These are phyloP conservation scores for Alternaria postmessia DNA, from an alignment of 2,329 filamentous ascomycete species.

Conservation along the genomic window DNA sequence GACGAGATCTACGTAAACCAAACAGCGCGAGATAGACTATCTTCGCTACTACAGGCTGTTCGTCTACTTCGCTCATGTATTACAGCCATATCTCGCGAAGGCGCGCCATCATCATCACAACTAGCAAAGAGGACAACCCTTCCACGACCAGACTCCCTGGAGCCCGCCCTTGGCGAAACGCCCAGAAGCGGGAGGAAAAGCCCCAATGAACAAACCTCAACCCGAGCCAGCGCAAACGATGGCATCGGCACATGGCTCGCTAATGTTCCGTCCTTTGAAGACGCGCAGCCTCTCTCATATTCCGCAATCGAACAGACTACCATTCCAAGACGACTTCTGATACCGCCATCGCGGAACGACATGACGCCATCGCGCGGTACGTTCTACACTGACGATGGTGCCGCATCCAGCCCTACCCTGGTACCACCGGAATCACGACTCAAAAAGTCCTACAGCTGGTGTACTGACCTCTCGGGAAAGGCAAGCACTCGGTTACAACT, in stretches of 20 bases:
- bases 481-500: slow-evolving; percentile 14
- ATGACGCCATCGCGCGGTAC: slow-evolving; percentile 34
- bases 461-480: slow-evolving; percentile 30
- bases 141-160: slow-evolving; percentile 34
- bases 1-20: slow-evolving; percentile 37
- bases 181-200: slow-evolving; percentile 30
- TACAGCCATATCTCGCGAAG: slow-evolving; percentile 27
- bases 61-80: slow-evolving; percentile 37
- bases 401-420: slow-evolving; percentile 31
- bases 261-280: slow-evolving; percentile 34
- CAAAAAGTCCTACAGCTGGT: slow-evolving; percentile 35
- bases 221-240: slow-evolving; percentile 19
- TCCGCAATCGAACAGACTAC: slow-evolving; percentile 14
- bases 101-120: slow-evolving; percentile 10
- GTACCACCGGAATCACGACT: slow-evolving; percentile 27
- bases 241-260: slow-evolving; percentile 44
- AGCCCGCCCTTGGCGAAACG: slow-evolving; percentile 30
- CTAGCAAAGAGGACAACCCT: slow-evolving; percentile 26
- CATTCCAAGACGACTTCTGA: slow-evolving; percentile 13
- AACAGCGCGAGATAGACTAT: slow-evolving; percentile 34
- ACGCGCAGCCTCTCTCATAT: slow-evolving; percentile 27
- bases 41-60: slow-evolving; percentile 34
- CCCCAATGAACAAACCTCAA: slow-evolving; percentile 19
- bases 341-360: slow-evolving; percentile 19
- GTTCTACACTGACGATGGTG: slow-evolving; percentile 42